phyloP scores from a whole-genome alignment of 2,329 filamentous ascomycete species.

The Coniochaeta sp. region DNA sequence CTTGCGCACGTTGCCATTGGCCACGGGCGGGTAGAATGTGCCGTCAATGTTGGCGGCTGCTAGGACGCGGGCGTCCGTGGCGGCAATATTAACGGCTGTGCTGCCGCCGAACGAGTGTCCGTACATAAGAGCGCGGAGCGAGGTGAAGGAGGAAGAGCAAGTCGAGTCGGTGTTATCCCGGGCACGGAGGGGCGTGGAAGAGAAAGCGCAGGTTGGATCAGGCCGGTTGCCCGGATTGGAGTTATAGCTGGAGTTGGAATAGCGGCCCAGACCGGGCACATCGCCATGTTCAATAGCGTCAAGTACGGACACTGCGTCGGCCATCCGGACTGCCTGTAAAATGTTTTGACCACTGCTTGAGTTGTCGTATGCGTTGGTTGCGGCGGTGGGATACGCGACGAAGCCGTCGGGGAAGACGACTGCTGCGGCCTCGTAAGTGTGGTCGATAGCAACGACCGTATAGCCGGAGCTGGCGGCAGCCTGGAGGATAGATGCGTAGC shows the following conservation, averaged over 20 bases:
- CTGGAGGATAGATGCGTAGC: conserved; percentile 1
- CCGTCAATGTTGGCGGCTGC: conserved; percentile 1
- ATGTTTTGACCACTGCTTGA: neutral
- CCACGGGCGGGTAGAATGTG: neutral
- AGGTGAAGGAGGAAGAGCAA: no score
- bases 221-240: no score
- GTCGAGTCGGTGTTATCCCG: no score
- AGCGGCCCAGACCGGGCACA: neutral
- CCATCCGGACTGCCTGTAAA: neutral
- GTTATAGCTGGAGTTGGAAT: neutral
- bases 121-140: conserved; percentile 1
- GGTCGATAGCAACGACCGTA: conserved; percentile 1
- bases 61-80: neutral
- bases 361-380: neutral
- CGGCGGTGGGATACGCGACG: neutral
- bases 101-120: conserved; percentile 1
- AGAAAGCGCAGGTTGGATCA: no score
- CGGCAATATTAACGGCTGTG: conserved; percentile 1
- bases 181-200: neutral
- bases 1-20: neutral
- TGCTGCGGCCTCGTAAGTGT: neutral
- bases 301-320: neutral
- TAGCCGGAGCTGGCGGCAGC: conserved; percentile 1
- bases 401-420: conserved; percentile 1
- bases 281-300: conserved; percentile 1